Base-by-base conservation (phyloP, 345 rosid genomes). In the Gossypium arboreum region DNA sequence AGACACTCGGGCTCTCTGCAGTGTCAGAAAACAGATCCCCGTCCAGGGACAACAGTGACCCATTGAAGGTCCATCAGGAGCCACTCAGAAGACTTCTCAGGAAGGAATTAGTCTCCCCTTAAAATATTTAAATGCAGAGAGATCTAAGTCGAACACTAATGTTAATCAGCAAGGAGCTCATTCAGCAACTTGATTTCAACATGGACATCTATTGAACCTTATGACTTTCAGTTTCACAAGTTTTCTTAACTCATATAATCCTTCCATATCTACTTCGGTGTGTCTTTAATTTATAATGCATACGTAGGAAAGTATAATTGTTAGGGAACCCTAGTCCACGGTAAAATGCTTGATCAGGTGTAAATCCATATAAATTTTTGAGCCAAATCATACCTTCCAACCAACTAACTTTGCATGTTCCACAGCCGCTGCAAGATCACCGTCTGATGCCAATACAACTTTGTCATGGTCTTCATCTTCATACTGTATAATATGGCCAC, bases 401-500 rank as follows among this genome's bases (percentile, higher is more conserved):
- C 97, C 97, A 76, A 85, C 87, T 79, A 83, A 90, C 80, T 85
- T 93, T 55, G 97, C 99, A 80, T 96, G 98, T 43, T 96, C 97
- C 61, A 96, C 92, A 17, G 99, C 98, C 22, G 92, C 89, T 47
- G 75, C 71, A 75, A 96, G 97, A 77, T 96, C 99, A 72, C 80
- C 77, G 58, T 96, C 99, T 48, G 97, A 89, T 74, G 92, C 91
- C 79, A 96, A 80, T 73, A 93, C 87, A 76, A 93, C 97, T 88
- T 92, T 92, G 83, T 96, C 99, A 27, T 77, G 91, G 81, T 96
- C 99, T 76, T 92, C 99, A 61, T 96, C 99, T 84, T 96, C 99
- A 73, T 96, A 93, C 99, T 96, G 78, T 57, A 79, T 18, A 79
- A 39, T 34, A 57, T 12, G 12, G 59, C 57, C 68, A 79, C 62